Conservation (phyloP, 176 grass and related monocot genomes). For the Tuctoria greenei region DNA sequence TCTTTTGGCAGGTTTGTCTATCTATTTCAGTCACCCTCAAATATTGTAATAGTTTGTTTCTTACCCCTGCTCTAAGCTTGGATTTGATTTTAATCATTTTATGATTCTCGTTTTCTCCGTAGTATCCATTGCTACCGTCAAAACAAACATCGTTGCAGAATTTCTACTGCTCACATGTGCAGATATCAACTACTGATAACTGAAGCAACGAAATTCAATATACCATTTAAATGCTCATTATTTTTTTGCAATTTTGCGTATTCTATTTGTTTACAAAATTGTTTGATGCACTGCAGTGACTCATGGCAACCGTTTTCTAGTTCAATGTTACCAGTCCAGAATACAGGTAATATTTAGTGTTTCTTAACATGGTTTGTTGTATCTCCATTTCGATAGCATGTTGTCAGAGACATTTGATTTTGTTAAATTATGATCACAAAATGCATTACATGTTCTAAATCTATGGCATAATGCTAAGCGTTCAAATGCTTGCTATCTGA, state of each 20-base stretch:
- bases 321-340: slow-evolving; percentile 40
- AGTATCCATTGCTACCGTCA: not conserved
- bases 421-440: slow-evolving; percentile 1
- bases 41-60: slow-evolving; percentile 24
- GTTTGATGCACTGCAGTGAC: slow-evolving; percentile 48
- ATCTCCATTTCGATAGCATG: not conserved
- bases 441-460: not conserved
- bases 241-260: not conserved
- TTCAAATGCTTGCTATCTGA: not conserved
- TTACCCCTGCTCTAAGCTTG: not conserved
- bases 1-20: slow-evolving; percentile 79
- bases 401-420: slow-evolving; percentile 9
- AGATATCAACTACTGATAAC: not conserved
- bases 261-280: slow-evolving; percentile 28
- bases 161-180: not conserved
- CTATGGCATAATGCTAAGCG: too few species aligned
- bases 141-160: not conserved
- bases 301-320: slow-evolving; percentile 68
- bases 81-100: slow-evolving; percentile 19
- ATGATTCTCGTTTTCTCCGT: not conserved
- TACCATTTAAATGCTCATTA: not conserved
- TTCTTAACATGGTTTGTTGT: not conserved
- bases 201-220: not conserved
- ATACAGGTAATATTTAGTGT: slow-evolving; percentile 51
- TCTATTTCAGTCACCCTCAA: not conserved